Base-by-base conservation (phyloP, 176 grass and related monocot species). In the Cymbopogon citratus region DNA sequence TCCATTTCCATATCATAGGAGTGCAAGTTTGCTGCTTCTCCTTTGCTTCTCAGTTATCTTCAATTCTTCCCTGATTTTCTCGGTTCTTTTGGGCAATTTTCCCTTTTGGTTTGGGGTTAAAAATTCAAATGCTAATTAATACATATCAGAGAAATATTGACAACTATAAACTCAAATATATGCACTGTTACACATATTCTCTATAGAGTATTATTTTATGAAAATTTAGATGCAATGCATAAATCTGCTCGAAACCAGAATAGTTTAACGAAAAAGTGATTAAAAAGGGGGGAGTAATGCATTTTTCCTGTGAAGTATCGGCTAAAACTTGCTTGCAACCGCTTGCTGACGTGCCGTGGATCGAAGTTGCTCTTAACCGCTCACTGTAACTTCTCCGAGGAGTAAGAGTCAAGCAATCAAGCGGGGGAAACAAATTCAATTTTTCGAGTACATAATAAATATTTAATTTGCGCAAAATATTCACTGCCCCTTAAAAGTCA, bases 281-380 rank as follows among this genome's bases (percentile, higher is more conserved):
- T 44, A 2, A 12, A 0, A 44, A 44, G 9, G 41, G 12, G 41
- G 11, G 41, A 39, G 35, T 36, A 8, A 44, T 12, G 11, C 15
- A 27, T 26, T 49, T 48, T 10, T 23, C n/a, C n/a, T 19, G 26
- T 31, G 11, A 3, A 15, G n/a, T 56, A 34, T 74, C 80, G 3
- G 16, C 27, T 71, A 18, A 57, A 66, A 44, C 16, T 39, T 23
- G 70, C 81, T 80, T 70, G 76, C 70, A 75, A 65, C 81, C 69
- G 23, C 29, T 51, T 69, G 48, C 16, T 26, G 43, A 74, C 45
- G 45, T 46, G 45, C 45, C 45, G 45, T 46, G 45, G 13, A 15
- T 49, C 14, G 19, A 41, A 15, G 16, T 62, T 29, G 33, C 35
- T 15, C 60, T 24, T 75, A 63, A 63, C 76, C 63, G 24, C 64